Base-by-base conservation (phyloP, 1,284 basidiomycete genomes). In the Ustilago cynodontis region DNA sequence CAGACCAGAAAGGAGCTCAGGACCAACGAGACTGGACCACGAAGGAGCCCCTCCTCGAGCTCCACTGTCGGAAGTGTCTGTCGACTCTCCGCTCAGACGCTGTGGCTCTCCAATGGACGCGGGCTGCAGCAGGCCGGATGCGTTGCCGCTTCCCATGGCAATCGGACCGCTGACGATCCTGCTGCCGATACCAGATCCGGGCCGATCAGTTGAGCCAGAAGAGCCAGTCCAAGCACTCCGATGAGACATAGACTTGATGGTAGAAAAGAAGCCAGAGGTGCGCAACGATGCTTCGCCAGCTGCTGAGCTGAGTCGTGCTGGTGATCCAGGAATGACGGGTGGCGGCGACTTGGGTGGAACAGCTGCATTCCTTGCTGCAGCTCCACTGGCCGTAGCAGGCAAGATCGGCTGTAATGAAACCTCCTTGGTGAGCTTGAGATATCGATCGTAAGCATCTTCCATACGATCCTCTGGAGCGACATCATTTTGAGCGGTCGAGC, bases 391-490 rank as follows among this genome's bases (percentile, higher is more conserved):
- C 6, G 66, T 66, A 13, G 71, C 66, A 13, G 71, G 71, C 22
- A 70, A 26, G 16, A 77, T 77, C 2, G 71, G 75, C 29, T 65
- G 71, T 68, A 78, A 24, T 20, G 75, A 71, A 2, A 80, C 78
- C 53, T 78, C 76, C 24, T 76, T 75, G 29, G 72, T 72, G 29
- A 85, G 86, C 72, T 84, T 92, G 94, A 50, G 90, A 88, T 87
- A 97, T 20, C 93, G 89, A 67, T 94, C 93, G 85, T 93, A 98
- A 0, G 95, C 95, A 86, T 98, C 95, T 80, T 95, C 92, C 60
- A 93, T 88, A 29, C 71, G 60, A 20, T 77, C 73, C 35, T 83
- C 35, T 88, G 88, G 79, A 49, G 51, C 68, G 3, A 20, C 11
- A 20, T 43, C 41, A 20, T 10, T 14, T 43, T 43, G 41, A 43